Base-by-base conservation (phyloP, 1,139 yeast species). In the Nematodospora anomalae region DNA sequence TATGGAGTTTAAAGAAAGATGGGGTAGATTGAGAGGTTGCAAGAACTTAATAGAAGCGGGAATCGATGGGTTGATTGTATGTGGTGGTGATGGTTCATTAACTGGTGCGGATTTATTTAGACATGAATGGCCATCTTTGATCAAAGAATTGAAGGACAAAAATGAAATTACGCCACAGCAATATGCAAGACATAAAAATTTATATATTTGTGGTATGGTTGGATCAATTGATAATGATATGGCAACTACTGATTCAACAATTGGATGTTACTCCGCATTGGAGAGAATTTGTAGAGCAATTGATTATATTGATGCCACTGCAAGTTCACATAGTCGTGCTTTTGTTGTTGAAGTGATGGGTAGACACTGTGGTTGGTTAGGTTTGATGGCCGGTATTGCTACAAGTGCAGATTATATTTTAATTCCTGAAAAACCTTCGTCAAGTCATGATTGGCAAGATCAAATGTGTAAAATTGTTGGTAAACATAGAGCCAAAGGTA, bases 341-440 rank as follows among this genome's bases (percentile, higher is more conserved):
- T 84, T 84, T 55, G 89, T 84, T 27, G 80, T 84, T 30, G 94
- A 84, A 60, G 94, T 84, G n/a, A 84, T 84, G 94, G 94, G 94
- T 43, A 74, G 94, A 60, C 92, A 84, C 53, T 84, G 94, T 68
- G 94, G 94, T 47, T 84, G 94, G 94, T 71, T 84, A 46, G 92
- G 87, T 1, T 64, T 84, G 47, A 83, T 83, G 86, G 84, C 92
- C 2, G 92, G 92, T 50, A 76, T 84, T 41, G 81, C 90, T 16
- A 83, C 92, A 11, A 80, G 85, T 55, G 92, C 94, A 2, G 94
- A 84, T 58, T 83, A 77, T 54, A 82, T 83, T 39, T 79, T 84
- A 54, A 83, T 84, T 40, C 94, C 94, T 8, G 94, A 84, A 63
- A 78, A 83, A 58, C 90, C 94, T 6, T 74, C 83, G 2, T 64